Percentiles rank a stretch among this genome's conserved stretches.
These are phyloP conservation scores for Nemophila menziesii DNA, from an alignment of 257 asterid species.

Conservation along the genomic window DNA sequence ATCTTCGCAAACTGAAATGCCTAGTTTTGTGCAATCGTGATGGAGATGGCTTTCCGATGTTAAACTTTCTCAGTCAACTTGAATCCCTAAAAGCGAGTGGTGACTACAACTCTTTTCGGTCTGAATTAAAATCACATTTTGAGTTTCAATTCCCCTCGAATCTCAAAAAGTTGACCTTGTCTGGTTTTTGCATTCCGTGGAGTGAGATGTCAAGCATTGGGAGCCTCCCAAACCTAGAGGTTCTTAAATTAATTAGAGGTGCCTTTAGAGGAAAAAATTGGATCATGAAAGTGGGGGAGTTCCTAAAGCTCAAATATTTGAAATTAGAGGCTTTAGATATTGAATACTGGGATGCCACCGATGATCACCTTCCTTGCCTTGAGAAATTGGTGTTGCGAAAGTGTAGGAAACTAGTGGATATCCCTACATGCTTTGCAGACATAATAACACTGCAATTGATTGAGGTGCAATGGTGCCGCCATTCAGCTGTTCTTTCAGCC, in stretches of 20 bases:
- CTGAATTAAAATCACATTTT: background rate
- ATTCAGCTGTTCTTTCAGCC: too few relatives aligned
- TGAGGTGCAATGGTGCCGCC: too few relatives aligned
- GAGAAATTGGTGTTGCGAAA: background rate
- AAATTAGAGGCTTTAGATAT: background rate
- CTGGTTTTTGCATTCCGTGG: background rate
- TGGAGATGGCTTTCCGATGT: too few relatives aligned
- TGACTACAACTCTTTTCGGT: too few relatives aligned
- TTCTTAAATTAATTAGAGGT: background rate
- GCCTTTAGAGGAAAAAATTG: background rate
- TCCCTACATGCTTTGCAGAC: background rate
- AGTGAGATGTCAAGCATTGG: background rate
- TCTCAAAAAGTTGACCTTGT: constrained; percentile 3
- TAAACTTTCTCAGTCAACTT: too few relatives aligned
- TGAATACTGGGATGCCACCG: background rate
- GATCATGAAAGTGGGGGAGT: constrained; percentile 13
- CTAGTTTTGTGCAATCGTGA: too few relatives aligned
- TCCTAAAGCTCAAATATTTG: constrained; percentile 3
- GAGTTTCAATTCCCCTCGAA: background rate
- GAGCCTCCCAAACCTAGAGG: constrained; percentile 6
- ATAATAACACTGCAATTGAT: too few relatives aligned
- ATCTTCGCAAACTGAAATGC: too few relatives aligned
- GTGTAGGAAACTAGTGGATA: constrained; percentile 1
- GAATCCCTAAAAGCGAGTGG: too few relatives aligned
- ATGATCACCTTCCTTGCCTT: constrained; percentile 1